phyloP scores from a whole-genome alignment of 1,284 basidiomycete genomes.

The Cryptococcus jaspeensis region DNA sequence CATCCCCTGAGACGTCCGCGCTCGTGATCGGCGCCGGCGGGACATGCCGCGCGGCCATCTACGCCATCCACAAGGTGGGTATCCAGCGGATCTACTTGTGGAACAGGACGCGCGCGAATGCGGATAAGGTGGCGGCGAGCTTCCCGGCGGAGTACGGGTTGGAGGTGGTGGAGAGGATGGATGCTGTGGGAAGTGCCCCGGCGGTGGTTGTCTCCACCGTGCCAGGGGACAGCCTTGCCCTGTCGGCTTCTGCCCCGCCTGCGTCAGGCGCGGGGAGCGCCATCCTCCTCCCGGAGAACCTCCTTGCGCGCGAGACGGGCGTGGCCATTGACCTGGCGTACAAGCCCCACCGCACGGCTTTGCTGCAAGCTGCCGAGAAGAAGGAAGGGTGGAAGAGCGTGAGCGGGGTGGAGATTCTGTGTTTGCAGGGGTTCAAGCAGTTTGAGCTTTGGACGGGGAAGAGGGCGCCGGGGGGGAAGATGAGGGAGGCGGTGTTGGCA shows the following conservation, averaged over 20 bases:
- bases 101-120: slow-evolving; percentile 77
- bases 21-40: slow-evolving; percentile 91
- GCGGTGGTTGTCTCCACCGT: slow-evolving; percentile 81
- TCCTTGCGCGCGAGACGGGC: slow-evolving; percentile 52
- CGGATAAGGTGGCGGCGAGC: slow-evolving; percentile 63
- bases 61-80: slow-evolving; percentile 72
- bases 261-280: slow-evolving; percentile 39
- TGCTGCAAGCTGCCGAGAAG: slow-evolving; percentile 47
- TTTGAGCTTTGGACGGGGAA: slow-evolving; percentile 75
- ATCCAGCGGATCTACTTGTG: slow-evolving; percentile 72
- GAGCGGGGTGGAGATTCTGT: slow-evolving; percentile 74
- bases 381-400: slow-evolving; percentile 66
- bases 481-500: slow-evolving; percentile 52
- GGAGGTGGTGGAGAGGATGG: slow-evolving; percentile 61
- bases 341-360: slow-evolving; percentile 63
- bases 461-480: slow-evolving; percentile 50
- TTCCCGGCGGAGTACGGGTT: slow-evolving; percentile 65
- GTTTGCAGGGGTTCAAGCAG: slow-evolving; percentile 83
- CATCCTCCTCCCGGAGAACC: slow-evolving; percentile 60
- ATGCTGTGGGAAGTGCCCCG: slow-evolving; percentile 60
- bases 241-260: slow-evolving; percentile 31
- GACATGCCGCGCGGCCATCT: slow-evolving; percentile 87
- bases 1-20: slow-evolving; percentile 55
- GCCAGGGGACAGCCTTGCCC: slow-evolving; percentile 67
- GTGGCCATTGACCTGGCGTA: slow-evolving; percentile 93